phyloP scores from a whole-genome alignment of 2,329 filamentous ascomycete genomes.

The Paecilomyces sp. region DNA sequence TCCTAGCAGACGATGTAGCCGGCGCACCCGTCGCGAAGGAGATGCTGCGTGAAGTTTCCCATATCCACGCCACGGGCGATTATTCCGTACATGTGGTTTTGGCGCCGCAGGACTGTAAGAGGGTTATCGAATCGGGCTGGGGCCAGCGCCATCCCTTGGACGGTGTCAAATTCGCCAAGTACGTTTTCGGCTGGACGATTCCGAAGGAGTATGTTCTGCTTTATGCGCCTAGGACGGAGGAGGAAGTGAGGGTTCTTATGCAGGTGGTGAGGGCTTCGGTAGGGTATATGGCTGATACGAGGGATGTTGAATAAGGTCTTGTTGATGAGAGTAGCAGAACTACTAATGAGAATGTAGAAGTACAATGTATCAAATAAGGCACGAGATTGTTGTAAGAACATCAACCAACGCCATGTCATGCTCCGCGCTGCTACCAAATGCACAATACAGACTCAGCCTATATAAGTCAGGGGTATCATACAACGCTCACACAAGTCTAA shows the following conservation, averaged over 20 bases:
- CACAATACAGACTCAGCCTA: neutral
- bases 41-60: neutral
- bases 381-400: neutral
- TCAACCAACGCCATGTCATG: neutral
- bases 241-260: slow-evolving; percentile 23
- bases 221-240: slow-evolving; percentile 26
- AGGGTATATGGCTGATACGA: slow-evolving; percentile 20
- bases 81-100: slow-evolving; percentile 1
- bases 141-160: slow-evolving; percentile 1
- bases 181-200: neutral
- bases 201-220: slow-evolving; percentile 22
- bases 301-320: no score
- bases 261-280: slow-evolving; percentile 24
- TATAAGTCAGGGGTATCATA: neutral
- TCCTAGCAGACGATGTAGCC: neutral
- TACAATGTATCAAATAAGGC: no score
- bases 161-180: neutral
- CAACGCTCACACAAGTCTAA: neutral
- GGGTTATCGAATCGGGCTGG: neutral
- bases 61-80: slow-evolving; percentile 1
- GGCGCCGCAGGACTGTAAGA: slow-evolving; percentile 2
- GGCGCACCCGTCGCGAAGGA: neutral
- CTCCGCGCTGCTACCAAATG: neutral
- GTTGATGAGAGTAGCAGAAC: no score
- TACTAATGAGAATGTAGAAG: no score